phyloP scores from a whole-genome alignment of 2,329 filamentous ascomycete species.

The Fusarium cicatricum region DNA sequence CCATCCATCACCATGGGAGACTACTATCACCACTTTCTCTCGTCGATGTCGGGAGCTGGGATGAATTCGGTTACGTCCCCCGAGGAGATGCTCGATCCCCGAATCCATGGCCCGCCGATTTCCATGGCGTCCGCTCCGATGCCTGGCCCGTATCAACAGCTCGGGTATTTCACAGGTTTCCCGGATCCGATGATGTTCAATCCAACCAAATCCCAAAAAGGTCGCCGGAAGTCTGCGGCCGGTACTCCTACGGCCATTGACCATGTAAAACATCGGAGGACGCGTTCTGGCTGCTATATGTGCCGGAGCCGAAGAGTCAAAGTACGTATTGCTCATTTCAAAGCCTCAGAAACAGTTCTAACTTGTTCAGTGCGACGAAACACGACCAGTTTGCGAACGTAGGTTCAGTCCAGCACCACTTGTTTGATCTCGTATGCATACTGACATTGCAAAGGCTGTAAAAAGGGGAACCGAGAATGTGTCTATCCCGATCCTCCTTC shows the following conservation, averaged over 20 bases:
- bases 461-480: constrained; percentile 90
- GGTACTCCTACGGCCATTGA: constrained; percentile 59
- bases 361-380: constrained; percentile 81
- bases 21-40: constrained; percentile 64
- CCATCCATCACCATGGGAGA: constrained; percentile 56
- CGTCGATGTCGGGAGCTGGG: constrained; percentile 58
- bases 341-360: constrained; percentile 11
- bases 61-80: constrained; percentile 50
- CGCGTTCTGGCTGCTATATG: constrained; percentile 91
- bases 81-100: constrained; percentile 51
- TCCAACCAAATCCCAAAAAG: constrained; percentile 57
- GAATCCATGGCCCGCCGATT: constrained; percentile 45
- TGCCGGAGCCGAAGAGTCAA: constrained; percentile 90
- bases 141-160: constrained; percentile 54
- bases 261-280: constrained; percentile 90
- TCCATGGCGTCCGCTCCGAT: constrained; percentile 46
- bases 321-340: constrained; percentile 52
- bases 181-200: constrained; percentile 60
- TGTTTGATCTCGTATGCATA: background rate
- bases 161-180: constrained; percentile 60
- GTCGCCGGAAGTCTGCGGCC: constrained; percentile 58
- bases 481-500: constrained; percentile 79
- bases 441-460: constrained; percentile 70
- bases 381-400: constrained; percentile 85
- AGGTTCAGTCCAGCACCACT: constrained; percentile 42